phyloP scores from a whole-genome alignment of 345 rosid genomes.

The Trapa bicornis region DNA sequence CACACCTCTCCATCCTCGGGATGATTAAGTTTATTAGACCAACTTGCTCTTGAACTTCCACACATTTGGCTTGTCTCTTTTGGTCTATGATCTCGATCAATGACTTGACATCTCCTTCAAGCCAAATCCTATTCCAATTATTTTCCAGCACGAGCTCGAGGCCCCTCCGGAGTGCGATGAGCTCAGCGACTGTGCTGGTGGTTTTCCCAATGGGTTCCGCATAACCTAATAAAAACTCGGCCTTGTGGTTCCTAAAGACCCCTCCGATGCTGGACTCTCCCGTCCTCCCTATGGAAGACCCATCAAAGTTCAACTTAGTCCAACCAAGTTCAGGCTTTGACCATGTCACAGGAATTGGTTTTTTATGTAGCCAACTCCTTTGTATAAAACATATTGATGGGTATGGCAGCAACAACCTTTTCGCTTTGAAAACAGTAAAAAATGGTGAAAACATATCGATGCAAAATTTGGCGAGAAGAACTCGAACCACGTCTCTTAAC shows the following conservation, averaged over 20 bases:
- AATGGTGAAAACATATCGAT: conserved; percentile 19
- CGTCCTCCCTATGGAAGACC: conserved; percentile 37
- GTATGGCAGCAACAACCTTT: conserved; percentile 19
- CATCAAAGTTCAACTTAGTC: conserved; percentile 83
- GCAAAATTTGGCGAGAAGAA: not conserved
- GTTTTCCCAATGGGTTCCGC: conserved; percentile 62
- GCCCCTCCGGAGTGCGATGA: conserved; percentile 62
- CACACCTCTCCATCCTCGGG: conserved; percentile 39
- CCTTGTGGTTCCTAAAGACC: conserved; percentile 65
- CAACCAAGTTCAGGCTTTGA: conserved; percentile 51
- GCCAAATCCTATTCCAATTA: conserved; percentile 64
- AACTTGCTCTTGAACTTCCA: conserved; percentile 28
- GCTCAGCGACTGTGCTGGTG: conserved; percentile 60
- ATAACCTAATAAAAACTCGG: conserved; percentile 64
- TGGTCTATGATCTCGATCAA: conserved; percentile 43
- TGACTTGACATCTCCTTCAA: conserved; percentile 67
- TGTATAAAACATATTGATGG: conserved; percentile 12
- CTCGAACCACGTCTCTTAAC: not conserved
- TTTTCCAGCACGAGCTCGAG: conserved; percentile 66
- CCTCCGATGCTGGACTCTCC: conserved; percentile 77
- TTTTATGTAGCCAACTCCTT: conserved; percentile 33
- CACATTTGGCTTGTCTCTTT: conserved; percentile 37
- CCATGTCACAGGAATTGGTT: conserved; percentile 64
- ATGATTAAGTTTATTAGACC: conserved; percentile 38
- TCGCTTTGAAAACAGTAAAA: conserved; percentile 23